Conservation (phyloP, 257 asterid species). For the Dorcoceras hygrometricum region DNA sequence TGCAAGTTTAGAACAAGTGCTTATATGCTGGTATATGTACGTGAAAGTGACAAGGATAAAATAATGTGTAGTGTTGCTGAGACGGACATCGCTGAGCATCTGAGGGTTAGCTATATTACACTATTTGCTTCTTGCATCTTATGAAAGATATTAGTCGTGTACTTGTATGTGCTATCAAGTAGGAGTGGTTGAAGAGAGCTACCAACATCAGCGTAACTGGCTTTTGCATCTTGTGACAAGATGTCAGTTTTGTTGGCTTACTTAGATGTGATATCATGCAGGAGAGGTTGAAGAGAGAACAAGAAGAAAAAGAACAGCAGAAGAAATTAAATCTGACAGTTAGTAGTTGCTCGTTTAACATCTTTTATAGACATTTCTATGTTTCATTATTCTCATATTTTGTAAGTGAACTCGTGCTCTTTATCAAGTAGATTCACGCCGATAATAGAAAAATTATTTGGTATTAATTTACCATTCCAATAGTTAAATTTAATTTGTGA, state of each 20-base stretch:
- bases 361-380: slow-evolving; percentile 10
- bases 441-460: slow-evolving; percentile 5
- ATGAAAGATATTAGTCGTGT: neutral
- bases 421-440: slow-evolving; percentile 5
- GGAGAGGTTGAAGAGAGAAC: slow-evolving; percentile 55
- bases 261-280: slow-evolving; percentile 20
- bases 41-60: slow-evolving; percentile 50
- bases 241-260: neutral
- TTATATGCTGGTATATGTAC: slow-evolving; percentile 55
- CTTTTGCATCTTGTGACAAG: neutral
- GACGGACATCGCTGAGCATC: slow-evolving; percentile 84
- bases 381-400: neutral
- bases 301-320: slow-evolving; percentile 48
- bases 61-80: slow-evolving; percentile 57
- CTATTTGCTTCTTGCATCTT: neutral
- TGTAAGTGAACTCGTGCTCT: slow-evolving; percentile 19
- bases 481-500: slow-evolving; percentile 23
- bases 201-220: neutral
- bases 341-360: no score
- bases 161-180: slow-evolving; percentile 14
- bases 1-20: slow-evolving; percentile 51
- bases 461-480: slow-evolving; percentile 11
- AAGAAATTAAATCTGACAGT: slow-evolving; percentile 46
- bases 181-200: slow-evolving; percentile 48
- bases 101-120: slow-evolving; percentile 39